Percentiles rank a stretch among this genome's conserved stretches.
Evolutionary conservation across 208 protist genomes (phyloP).

Genomic region (Trypanosoma mega): DNA sequence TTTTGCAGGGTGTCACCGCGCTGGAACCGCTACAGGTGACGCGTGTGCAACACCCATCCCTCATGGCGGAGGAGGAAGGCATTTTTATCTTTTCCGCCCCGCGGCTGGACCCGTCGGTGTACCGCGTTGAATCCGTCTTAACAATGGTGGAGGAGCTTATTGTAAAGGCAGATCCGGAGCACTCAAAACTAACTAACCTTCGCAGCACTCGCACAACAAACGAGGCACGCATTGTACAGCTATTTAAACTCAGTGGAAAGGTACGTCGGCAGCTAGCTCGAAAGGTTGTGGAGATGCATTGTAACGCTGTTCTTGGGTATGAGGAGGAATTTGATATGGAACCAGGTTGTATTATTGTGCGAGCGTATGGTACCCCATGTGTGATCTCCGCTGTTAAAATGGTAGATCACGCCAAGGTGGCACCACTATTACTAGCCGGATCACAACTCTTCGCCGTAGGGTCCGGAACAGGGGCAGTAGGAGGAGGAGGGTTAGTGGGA

Average conservation of each 20-base stretch:
- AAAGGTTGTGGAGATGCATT: slow-evolving; percentile 88
- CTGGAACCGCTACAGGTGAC: slow-evolving; percentile 50
- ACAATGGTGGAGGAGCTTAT: slow-evolving; percentile 92
- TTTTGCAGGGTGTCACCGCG: slow-evolving; percentile 31
- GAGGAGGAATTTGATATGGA: slow-evolving; percentile 90
- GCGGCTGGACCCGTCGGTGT: slow-evolving; percentile 84
- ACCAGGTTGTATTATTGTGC: slow-evolving; percentile 85
- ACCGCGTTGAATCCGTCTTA: slow-evolving; percentile 74
- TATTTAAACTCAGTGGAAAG: slow-evolving; percentile 90
- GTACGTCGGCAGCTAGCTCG: slow-evolving; percentile 87
- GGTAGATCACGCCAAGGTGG: slow-evolving; percentile 37
- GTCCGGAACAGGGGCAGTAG: neutral
- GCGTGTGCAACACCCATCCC: slow-evolving; percentile 70
- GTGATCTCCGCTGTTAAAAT: slow-evolving; percentile 73
- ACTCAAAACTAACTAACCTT: slow-evolving; percentile 85
- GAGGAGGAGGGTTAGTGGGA: neutral
- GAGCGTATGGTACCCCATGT: slow-evolving; percentile 90
- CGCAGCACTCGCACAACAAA: slow-evolving; percentile 78
- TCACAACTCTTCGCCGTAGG: neutral
- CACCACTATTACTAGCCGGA: neutral
- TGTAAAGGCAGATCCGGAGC: slow-evolving; percentile 89
- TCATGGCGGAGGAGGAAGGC: slow-evolving; percentile 80
- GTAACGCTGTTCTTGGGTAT: slow-evolving; percentile 91
- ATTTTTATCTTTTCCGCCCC: slow-evolving; percentile 84
- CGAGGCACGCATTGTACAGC: slow-evolving; percentile 79